Evolutionary conservation across 225 moss, liverwort and hornwort species (phyloP).

Genomic region (Takakia lepidozioides): DNA sequence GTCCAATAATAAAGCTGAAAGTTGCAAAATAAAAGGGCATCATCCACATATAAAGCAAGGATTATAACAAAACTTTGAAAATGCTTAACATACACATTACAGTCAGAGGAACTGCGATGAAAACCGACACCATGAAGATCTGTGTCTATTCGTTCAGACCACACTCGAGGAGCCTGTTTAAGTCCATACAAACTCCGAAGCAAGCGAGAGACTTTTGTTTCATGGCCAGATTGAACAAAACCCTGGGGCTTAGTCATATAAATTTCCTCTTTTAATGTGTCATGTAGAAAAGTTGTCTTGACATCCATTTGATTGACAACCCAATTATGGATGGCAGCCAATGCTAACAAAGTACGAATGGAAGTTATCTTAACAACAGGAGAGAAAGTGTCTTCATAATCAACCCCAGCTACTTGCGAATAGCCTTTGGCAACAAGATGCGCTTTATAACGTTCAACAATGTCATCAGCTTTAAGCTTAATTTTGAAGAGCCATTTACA

Average conservation of each 20-base stretch:
- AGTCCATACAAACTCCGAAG: too few species aligned
- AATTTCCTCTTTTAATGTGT: not conserved
- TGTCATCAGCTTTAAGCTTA: slow-evolving; percentile 4
- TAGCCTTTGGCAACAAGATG: slow-evolving; percentile 4
- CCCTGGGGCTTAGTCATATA: slow-evolving; percentile 1
- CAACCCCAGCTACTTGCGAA: slow-evolving; percentile 4
- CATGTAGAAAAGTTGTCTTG: slow-evolving; percentile 2
- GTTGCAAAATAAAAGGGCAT: too few species aligned
- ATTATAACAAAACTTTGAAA: too few species aligned
- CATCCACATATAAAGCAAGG: too few species aligned
- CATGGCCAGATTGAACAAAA: too few species aligned
- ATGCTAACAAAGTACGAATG: not conserved
- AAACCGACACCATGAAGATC: too few species aligned
- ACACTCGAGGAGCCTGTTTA: too few species aligned
- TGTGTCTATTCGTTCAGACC: too few species aligned
- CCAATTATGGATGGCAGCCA: not conserved
- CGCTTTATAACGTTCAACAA: slow-evolving; percentile 5
- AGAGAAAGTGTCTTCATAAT: slow-evolving; percentile 12
- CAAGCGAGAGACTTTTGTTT: too few species aligned
- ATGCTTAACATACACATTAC: too few species aligned
- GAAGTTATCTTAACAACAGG: slow-evolving; percentile 7
- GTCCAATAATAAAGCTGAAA: too few species aligned
- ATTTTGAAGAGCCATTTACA: slow-evolving; percentile 15
- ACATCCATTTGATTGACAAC: slow-evolving; percentile 11
- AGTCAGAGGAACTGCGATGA: too few species aligned